phyloP scores from a whole-genome alignment of 768 basidiomycete genomes.

The Xerocomellus chrysenteron region DNA sequence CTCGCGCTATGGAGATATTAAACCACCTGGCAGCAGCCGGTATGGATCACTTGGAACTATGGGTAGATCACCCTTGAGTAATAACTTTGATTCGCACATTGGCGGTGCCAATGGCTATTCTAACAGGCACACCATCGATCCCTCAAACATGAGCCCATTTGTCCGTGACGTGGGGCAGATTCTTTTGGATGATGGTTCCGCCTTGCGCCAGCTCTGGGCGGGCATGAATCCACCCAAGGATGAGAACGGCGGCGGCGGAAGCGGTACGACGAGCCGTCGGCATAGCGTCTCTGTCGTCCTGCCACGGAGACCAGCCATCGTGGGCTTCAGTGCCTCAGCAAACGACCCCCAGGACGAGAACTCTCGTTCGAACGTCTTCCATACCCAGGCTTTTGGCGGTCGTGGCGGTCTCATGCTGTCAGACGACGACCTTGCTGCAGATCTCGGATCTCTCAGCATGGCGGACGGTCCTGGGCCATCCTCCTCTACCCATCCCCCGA shows the following conservation, averaged over 20 bases:
- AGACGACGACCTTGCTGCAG: conserved; percentile 79
- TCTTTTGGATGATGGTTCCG: conserved; percentile 68
- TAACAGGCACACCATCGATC: conserved; percentile 45
- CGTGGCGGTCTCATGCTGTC: conserved; percentile 66
- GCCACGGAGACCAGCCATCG: conserved; percentile 61
- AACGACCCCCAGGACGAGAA: conserved; percentile 44
- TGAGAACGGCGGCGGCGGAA: conserved; percentile 62
- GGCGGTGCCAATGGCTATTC: conserved; percentile 48
- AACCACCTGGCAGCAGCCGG: conserved; percentile 60
- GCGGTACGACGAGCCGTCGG: conserved; percentile 78
- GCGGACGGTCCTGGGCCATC: conserved; percentile 33
- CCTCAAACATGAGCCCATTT: conserved; percentile 83
- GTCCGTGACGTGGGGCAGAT: conserved; percentile 82
- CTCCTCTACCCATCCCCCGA: conserved; percentile 52
- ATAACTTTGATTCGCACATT: conserved; percentile 48
- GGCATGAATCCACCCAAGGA: conserved; percentile 64
- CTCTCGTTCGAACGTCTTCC: conserved; percentile 32
- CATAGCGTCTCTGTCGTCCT: conserved; percentile 86
- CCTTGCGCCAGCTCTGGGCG: conserved; percentile 73
- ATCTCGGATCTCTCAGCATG: conserved; percentile 64
- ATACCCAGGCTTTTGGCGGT: conserved; percentile 37
- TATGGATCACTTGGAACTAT: conserved; percentile 60
- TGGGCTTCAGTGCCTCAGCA: conserved; percentile 48
- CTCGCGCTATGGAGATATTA: conserved; percentile 58
- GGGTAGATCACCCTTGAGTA: conserved; percentile 56